A percentile compares a stretch with the other conserved stretches of the same genome.
Conservation (phyloP, 1,139 yeast species). For the Saccharomyces hybrid region DNA sequence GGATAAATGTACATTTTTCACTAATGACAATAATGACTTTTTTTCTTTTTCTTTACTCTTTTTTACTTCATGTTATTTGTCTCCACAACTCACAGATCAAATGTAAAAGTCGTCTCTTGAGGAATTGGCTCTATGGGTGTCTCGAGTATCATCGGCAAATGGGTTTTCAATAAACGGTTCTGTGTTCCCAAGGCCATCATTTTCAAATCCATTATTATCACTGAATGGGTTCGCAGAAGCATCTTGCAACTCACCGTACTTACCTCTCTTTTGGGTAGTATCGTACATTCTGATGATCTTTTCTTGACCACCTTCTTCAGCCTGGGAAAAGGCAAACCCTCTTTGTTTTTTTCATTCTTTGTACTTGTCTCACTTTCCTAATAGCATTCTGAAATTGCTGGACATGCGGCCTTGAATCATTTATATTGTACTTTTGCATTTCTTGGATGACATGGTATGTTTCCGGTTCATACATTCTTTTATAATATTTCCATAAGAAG, state of each 20-base stretch:
- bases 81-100: neutral
- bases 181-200: conserved; percentile 1
- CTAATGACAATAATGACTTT: neutral
- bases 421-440: conserved; percentile 90
- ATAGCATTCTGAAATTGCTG: conserved; percentile 96
- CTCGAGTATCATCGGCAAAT: conserved; percentile 6
- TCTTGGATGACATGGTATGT: conserved; percentile 93
- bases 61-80: neutral
- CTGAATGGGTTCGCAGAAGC: conserved; percentile 31
- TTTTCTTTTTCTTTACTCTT: neutral
- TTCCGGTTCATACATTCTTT: conserved; percentile 85
- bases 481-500: conserved; percentile 88
- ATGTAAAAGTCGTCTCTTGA: neutral
- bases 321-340: conserved; percentile 97
- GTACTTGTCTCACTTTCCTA: conserved; percentile 94
- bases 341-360: conserved; percentile 96
- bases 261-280: conserved; percentile 61
- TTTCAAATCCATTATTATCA: conserved; percentile 14
- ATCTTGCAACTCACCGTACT: conserved; percentile 45
- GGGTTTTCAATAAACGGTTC: conserved; percentile 8
- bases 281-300: conserved; percentile 88
- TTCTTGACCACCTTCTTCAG: conserved; percentile 87
- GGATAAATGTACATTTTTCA: conserved; percentile 2
- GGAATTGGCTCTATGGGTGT: neutral
- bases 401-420: conserved; percentile 89